Conservation (phyloP, 2,329 filamentous ascomycete species). For the Microsporum audouinii region DNA sequence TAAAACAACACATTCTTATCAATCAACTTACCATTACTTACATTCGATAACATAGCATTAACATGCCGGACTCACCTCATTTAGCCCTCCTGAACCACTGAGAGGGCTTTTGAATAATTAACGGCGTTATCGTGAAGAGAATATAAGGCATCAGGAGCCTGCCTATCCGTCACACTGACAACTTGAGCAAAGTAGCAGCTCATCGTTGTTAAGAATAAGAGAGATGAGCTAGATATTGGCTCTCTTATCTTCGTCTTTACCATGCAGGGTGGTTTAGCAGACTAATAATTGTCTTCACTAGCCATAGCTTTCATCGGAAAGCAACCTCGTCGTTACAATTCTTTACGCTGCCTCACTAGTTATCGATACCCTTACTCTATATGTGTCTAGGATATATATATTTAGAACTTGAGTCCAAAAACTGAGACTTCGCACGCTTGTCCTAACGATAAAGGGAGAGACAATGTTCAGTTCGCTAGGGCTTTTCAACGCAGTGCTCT, state of each 20-base stretch:
- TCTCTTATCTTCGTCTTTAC: not conserved
- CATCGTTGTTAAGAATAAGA: not conserved
- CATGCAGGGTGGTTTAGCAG: not conserved
- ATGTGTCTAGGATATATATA: not conserved
- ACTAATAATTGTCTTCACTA: not conserved
- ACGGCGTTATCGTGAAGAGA: not conserved
- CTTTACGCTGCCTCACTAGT: not conserved
- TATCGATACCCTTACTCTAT: not conserved
- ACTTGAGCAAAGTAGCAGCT: not conserved
- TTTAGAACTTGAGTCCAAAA: not conserved
- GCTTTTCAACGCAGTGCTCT: slow-evolving; percentile 43
- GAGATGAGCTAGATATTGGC: not conserved
- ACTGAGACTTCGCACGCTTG: too few species aligned
- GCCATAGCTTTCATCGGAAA: not conserved
- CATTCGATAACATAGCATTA: not conserved
- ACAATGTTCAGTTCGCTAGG: slow-evolving; percentile 46
- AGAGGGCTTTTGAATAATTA: not conserved
- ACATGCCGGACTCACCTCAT: not conserved
- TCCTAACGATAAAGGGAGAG: not conserved
- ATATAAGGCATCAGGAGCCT: not conserved
- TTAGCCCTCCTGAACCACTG: not conserved
- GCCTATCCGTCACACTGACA: not conserved
- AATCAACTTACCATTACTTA: not conserved
- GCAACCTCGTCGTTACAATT: not conserved
- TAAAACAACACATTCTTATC: not conserved